Conservation (phyloP, 1,284 basidiomycete species). For the Trichosporon inkin region DNA sequence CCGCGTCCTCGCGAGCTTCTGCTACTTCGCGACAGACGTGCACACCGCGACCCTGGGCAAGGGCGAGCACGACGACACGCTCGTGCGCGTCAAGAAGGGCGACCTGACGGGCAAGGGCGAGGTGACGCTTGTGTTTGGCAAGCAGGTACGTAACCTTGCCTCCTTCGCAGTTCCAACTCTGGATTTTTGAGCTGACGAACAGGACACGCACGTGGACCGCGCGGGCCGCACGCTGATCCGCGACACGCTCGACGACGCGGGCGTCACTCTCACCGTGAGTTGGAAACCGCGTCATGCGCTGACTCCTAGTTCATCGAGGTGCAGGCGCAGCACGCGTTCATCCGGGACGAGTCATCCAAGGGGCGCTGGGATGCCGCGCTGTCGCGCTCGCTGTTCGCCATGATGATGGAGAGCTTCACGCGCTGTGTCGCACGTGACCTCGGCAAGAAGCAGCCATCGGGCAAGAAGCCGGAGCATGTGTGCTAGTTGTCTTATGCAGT, state of each 20-base stretch:
- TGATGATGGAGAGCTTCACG: constrained; percentile 91
- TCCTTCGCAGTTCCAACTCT: neutral
- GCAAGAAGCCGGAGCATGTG: constrained; percentile 65
- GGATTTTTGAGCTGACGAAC: constrained; percentile 14
- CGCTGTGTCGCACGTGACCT: constrained; percentile 76
- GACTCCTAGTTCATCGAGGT: constrained; percentile 73
- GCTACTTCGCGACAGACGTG: constrained; percentile 90
- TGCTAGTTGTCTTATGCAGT: constrained; percentile 53
- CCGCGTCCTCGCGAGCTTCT: constrained; percentile 75
- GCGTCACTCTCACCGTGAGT: constrained; percentile 63
- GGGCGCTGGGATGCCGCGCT: constrained; percentile 90
- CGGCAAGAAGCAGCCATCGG: constrained; percentile 58
- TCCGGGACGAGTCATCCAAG: constrained; percentile 83
- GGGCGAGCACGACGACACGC: constrained; percentile 70
- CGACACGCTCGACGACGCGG: constrained; percentile 70
- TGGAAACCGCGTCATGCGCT: neutral
- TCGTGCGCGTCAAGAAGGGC: constrained; percentile 65
- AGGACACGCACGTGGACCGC: constrained; percentile 83
- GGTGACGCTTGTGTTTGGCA: constrained; percentile 87
- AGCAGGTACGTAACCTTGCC: constrained; percentile 60
- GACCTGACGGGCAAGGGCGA: constrained; percentile 74
- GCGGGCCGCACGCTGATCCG: constrained; percentile 77
- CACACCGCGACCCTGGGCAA: constrained; percentile 80
- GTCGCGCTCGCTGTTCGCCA: constrained; percentile 70
- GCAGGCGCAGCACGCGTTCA: constrained; percentile 90